Percentiles rank a stretch among this genome's conserved stretches.
These are phyloP conservation scores for Pyrenula massariospora DNA, from an alignment of 495 filamentous ascomycete species.

Conservation along the genomic window DNA sequence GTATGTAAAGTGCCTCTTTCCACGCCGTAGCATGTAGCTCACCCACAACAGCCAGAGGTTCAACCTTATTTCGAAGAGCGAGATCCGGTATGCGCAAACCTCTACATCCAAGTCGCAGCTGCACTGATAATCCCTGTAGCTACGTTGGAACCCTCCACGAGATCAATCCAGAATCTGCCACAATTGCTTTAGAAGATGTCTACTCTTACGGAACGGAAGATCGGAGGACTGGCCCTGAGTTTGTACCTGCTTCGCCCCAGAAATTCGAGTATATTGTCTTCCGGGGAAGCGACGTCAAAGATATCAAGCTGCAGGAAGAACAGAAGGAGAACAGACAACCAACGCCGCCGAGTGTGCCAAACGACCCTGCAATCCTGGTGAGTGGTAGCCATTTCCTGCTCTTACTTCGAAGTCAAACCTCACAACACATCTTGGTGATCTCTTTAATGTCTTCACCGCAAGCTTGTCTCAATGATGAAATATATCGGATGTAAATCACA, in stretches of 20 bases:
- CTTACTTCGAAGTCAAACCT: not conserved
- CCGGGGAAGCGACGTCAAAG: constrained; percentile 96
- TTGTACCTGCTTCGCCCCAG: constrained; percentile 67
- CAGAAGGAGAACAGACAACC: constrained; percentile 62
- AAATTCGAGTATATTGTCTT: constrained; percentile 99
- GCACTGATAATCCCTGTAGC: constrained; percentile 33
- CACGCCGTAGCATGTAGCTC: constrained; percentile 26
- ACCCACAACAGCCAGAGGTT: constrained; percentile 38
- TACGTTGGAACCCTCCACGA: constrained; percentile 94
- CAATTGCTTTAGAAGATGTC: constrained; percentile 93
- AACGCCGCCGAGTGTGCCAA: constrained; percentile 60
- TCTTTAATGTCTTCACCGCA: constrained; percentile 3
- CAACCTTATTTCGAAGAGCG: constrained; percentile 84
- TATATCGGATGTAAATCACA: constrained; percentile 80
- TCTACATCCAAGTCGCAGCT: constrained; percentile 2
- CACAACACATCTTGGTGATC: constrained; percentile 4
- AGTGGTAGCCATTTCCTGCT: constrained; percentile 30
- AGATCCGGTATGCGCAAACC: constrained; percentile 63
- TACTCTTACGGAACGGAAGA: constrained; percentile 88
- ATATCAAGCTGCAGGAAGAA: constrained; percentile 79
- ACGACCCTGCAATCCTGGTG: constrained; percentile 97
- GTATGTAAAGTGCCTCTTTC: constrained; percentile 24
- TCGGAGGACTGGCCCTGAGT: constrained; percentile 63
- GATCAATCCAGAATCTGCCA: constrained; percentile 93
- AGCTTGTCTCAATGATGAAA: constrained; percentile 56